A percentile compares a stretch with the other conserved stretches of the same genome.
Evolutionary conservation across 2,329 filamentous ascomycete species (phyloP).

Genomic region (Calycina herbarum): DNA sequence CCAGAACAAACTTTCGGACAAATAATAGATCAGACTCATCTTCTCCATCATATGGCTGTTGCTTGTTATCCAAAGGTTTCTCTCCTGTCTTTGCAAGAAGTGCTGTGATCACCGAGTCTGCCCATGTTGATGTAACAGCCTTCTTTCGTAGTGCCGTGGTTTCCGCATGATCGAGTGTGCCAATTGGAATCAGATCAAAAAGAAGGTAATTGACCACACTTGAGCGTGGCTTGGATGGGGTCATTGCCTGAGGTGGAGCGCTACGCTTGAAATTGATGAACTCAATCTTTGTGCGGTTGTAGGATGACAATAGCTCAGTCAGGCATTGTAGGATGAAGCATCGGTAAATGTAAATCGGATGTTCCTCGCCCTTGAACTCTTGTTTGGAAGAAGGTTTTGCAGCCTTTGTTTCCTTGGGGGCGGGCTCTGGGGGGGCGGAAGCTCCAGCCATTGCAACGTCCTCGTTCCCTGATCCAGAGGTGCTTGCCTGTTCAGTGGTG

Average conservation of each 20-base stretch:
- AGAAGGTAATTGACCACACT: conserved; percentile 93
- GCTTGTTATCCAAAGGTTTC: conserved; percentile 57
- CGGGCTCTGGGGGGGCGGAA: conserved; percentile 39
- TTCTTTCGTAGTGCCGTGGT: conserved; percentile 81
- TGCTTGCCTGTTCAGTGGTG: conserved; percentile 21
- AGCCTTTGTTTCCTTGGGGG: conserved; percentile 26
- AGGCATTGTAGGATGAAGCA: conserved; percentile 94
- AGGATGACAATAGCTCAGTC: conserved; percentile 85
- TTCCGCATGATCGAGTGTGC: conserved; percentile 68
- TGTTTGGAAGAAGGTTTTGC: conserved; percentile 66
- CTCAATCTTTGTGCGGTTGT: conserved; percentile 93
- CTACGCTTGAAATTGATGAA: conserved; percentile 99
- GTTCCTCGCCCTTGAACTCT: conserved; percentile 85
- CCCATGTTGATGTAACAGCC: conserved; percentile 78
- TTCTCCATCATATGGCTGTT: conserved; percentile 64
- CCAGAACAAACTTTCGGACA: conserved; percentile 90
- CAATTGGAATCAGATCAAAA: conserved; percentile 69
- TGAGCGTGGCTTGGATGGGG: conserved; percentile 90
- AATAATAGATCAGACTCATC: conserved; percentile 84
- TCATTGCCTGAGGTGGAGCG: conserved; percentile 73
- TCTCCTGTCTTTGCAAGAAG: conserved; percentile 88
- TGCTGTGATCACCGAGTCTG: conserved; percentile 81
- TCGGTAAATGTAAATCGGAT: conserved; percentile 94
- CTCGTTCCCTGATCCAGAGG: conserved; percentile 20
- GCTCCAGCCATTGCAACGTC: conserved; percentile 32